A percentile compares a stretch with the other conserved stretches of the same genome.
Conservation (phyloP, 495 filamentous ascomycete genomes). For the Entonaema liquescens region DNA sequence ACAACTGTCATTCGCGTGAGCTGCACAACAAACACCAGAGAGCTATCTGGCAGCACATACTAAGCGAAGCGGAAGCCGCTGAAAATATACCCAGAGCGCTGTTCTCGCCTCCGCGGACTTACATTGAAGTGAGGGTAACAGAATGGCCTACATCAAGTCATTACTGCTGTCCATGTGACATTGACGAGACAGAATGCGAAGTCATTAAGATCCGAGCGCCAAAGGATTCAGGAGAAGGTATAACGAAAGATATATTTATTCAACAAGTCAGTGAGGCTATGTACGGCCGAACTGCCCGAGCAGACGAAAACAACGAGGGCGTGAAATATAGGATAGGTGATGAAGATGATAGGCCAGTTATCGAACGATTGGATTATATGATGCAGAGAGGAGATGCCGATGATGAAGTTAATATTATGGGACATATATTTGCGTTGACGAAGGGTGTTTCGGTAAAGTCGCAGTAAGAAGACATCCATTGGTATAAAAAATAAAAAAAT, state of each 20-base stretch:
- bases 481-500: no score
- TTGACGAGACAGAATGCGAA: background rate
- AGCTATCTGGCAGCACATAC: background rate
- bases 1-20: background rate
- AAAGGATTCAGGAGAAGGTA: background rate
- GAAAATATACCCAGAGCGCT: background rate
- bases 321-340: background rate
- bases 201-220: background rate
- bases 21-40: background rate
- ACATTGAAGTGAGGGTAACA: background rate
- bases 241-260: background rate
- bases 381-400: background rate
- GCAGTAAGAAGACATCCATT: background rate
- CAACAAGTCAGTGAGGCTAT: background rate
- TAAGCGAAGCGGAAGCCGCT: background rate
- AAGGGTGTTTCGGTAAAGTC: background rate
- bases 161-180: background rate
- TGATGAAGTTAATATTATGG: background rate
- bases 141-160: background rate
- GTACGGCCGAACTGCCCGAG: background rate
- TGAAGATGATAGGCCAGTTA: background rate
- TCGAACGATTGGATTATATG: background rate
- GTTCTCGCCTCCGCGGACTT: background rate
- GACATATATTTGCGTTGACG: background rate
- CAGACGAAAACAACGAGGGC: background rate